Conservation (phyloP, 2,329 filamentous ascomycete genomes). For the Graphiopsis chlorocephala region DNA sequence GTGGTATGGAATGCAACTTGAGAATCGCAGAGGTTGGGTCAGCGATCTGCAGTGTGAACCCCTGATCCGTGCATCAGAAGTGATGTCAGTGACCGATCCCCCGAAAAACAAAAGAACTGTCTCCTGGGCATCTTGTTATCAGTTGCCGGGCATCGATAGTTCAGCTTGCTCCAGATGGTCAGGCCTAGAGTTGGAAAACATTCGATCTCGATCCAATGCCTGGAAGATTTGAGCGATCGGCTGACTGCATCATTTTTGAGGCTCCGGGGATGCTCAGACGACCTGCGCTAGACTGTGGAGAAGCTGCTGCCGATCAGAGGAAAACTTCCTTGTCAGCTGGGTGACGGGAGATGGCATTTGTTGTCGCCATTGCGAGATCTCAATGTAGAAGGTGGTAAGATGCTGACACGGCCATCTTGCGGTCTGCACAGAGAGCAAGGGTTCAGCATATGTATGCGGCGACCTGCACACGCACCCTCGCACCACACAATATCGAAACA, state of each 20-base stretch:
- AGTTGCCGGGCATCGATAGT: background rate
- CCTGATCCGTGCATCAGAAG: conserved; percentile 2
- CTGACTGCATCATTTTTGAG: conserved; percentile 12
- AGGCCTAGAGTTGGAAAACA: background rate
- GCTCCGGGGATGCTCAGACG: conserved; percentile 3
- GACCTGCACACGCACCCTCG: background rate
- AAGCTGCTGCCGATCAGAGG: conserved; percentile 1
- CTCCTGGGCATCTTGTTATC: background rate
- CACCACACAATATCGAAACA: background rate
- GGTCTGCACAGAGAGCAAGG: background rate
- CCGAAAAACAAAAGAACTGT: background rate
- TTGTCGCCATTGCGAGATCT: background rate
- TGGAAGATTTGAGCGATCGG: conserved; percentile 3
- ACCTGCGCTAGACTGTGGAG: background rate
- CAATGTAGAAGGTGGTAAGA: background rate
- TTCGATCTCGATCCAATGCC: conserved; percentile 10
- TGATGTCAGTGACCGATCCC: background rate
- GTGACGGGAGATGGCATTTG: background rate
- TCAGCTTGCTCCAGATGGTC: background rate
- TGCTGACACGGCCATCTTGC: background rate
- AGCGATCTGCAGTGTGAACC: conserved; percentile 4
- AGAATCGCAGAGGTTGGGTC: conserved; percentile 2
- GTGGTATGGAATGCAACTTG: background rate
- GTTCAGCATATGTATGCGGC: background rate
- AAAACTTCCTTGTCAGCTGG: background rate